A percentile compares a stretch with the other conserved stretches of the same genome.
phyloP scores from a whole-genome alignment of 2,329 filamentous ascomycete species.

The Diaporthe destruens region DNA sequence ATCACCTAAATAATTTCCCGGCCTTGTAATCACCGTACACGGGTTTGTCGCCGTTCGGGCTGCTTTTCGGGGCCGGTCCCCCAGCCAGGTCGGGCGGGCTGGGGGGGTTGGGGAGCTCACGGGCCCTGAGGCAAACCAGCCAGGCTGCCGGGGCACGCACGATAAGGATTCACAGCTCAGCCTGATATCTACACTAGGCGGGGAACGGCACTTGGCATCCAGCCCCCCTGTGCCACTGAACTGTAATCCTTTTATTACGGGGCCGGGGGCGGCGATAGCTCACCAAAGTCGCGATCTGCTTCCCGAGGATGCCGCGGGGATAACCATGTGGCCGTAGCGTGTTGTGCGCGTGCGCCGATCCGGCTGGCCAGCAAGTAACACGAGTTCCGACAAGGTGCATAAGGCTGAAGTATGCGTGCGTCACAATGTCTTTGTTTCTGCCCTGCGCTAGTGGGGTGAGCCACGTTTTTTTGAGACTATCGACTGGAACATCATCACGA shows the following conservation, averaged over 20 bases:
- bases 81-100: background rate
- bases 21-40: background rate
- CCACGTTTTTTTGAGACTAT: background rate
- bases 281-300: background rate
- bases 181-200: too few relatives aligned
- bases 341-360: background rate
- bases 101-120: too few relatives aligned
- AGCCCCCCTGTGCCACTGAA: background rate
- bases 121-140: background rate
- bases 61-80: background rate
- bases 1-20: background rate
- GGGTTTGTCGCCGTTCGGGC: background rate
- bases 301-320: background rate
- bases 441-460: background rate
- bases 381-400: background rate
- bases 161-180: too few relatives aligned
- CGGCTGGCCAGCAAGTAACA: background rate
- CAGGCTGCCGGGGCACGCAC: too few relatives aligned
- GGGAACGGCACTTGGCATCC: background rate
- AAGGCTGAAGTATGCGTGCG: constrained; percentile 2
- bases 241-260: background rate
- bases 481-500: background rate
- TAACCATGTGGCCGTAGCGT: background rate
- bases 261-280: background rate
- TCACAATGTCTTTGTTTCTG: constrained; percentile 9